Percentiles rank a stretch among this genome's conserved stretches.
Conservation (phyloP, 129 eudicot species). For the Centella asiatica region DNA sequence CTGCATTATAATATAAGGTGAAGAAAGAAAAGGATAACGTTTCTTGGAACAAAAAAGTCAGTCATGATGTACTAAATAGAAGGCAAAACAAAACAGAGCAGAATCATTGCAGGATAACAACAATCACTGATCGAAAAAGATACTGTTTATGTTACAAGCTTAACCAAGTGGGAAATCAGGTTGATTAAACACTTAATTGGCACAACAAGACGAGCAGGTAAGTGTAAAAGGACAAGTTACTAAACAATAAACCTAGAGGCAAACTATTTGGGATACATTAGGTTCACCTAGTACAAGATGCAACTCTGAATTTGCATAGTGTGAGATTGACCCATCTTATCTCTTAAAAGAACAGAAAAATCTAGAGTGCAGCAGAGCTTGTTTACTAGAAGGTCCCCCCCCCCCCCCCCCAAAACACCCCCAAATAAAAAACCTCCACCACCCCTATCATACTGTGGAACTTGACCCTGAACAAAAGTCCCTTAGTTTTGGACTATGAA, state of each 20-base stretch:
- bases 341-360: not conserved
- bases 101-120: not conserved
- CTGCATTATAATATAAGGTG: not conserved
- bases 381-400: too few species aligned
- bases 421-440: too few species aligned
- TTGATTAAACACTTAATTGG: not conserved
- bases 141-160: not conserved
- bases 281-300: not conserved
- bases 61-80: not conserved
- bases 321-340: not conserved
- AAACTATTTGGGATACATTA: not conserved
- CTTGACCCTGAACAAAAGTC: too few species aligned
- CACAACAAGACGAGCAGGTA: not conserved
- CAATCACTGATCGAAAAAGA: not conserved
- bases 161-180: not conserved
- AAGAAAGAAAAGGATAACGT: not conserved
- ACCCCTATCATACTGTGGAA: too few species aligned
- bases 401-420: too few species aligned
- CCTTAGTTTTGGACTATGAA: too few species aligned
- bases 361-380: not conserved
- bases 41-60: not conserved
- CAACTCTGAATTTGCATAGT: not conserved
- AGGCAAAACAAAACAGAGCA: not conserved
- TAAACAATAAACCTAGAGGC: not conserved
- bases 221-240: not conserved